Base-by-base conservation (phyloP, 2,329 filamentous ascomycete species). In the Fusarium sp. region DNA sequence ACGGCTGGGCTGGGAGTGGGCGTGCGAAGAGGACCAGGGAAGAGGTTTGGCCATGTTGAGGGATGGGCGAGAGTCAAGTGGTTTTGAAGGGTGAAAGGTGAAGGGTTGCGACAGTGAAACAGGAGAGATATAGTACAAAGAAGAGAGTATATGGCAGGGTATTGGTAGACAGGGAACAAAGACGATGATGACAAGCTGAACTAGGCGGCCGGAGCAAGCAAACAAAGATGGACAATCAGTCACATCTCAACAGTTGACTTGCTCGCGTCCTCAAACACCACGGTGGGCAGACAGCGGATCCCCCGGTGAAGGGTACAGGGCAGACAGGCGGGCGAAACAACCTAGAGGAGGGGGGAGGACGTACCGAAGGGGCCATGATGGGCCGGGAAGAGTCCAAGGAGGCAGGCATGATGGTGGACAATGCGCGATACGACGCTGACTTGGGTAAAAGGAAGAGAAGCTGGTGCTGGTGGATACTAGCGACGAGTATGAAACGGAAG, bases 281-380 rank as follows among this genome's bases (percentile, higher is more conserved):
- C 47, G 6, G 71, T 74, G 71, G 71, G 71, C 71, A 74, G 61
- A 66, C 72, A 73, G 47, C 47, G 47, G 47, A 52, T 52, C 47
- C 45, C 45, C 45, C 42, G 45, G 45, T 27, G 45, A 65, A 57
- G 58, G 64, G 68, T 63, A 27, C n/a, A 27, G 29, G 61, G 60
- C 65, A 60, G 36, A 57, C 22, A 47, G 42, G 42, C 42, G 42
- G 63, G 68, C 61, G 40, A 60, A 71, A 68, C 40, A 27, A 33
- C 57, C 50, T 29, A 33, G 56, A 60, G 27, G 35, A 57, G 33
- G 60, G 60, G 69, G 66, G 63, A 65, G 70, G 69, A 89, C 89
- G 65, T 89, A 91, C 89, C 79, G 89, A 91, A 57, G 88, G 87
- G 69, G 88, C 88, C 89, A 91, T 90, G 81, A 91, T 91, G 77